Evolutionary conservation across 768 basidiomycete species (phyloP).

Genomic region (Hygrocybe punicea): DNA sequence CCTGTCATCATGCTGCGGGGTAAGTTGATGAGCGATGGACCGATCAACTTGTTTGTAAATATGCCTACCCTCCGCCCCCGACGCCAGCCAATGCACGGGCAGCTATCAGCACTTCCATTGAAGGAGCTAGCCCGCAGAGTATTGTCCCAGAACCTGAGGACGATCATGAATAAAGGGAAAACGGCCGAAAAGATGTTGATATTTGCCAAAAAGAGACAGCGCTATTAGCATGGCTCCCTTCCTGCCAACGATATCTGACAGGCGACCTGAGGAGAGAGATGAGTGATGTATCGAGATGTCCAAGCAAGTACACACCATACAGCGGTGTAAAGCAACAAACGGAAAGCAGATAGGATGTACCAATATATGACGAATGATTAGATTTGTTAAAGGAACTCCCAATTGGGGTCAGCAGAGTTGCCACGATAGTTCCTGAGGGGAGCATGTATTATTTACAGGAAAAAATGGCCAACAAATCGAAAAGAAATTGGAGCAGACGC

Average conservation of each 20-base stretch:
- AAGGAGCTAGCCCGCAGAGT: conserved; percentile 80
- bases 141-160: conserved; percentile 72
- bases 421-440: conserved; percentile 72
- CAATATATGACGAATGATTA: conserved; percentile 81
- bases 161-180: not conserved
- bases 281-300: not conserved
- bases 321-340: conserved; percentile 89
- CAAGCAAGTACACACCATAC: conserved; percentile 54
- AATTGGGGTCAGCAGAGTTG: conserved; percentile 79
- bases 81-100: conserved; percentile 86
- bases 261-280: conserved; percentile 51
- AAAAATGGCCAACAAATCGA: conserved; percentile 12
- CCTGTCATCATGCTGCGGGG: conserved; percentile 77
- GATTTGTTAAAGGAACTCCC: conserved; percentile 81
- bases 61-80: conserved; percentile 83
- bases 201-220: conserved; percentile 74
- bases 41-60: not conserved
- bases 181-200: conserved; percentile 9
- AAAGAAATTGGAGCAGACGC: conserved; percentile 9
- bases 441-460: conserved; percentile 11
- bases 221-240: conserved; percentile 86
- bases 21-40: conserved; percentile 19
- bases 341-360: conserved; percentile 81
- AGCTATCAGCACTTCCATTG: conserved; percentile 77
- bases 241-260: conserved; percentile 81